These are phyloP conservation scores for Metschnikowia henanensis DNA, from an alignment of 805 yeast genomes.

Conservation along the genomic window DNA sequence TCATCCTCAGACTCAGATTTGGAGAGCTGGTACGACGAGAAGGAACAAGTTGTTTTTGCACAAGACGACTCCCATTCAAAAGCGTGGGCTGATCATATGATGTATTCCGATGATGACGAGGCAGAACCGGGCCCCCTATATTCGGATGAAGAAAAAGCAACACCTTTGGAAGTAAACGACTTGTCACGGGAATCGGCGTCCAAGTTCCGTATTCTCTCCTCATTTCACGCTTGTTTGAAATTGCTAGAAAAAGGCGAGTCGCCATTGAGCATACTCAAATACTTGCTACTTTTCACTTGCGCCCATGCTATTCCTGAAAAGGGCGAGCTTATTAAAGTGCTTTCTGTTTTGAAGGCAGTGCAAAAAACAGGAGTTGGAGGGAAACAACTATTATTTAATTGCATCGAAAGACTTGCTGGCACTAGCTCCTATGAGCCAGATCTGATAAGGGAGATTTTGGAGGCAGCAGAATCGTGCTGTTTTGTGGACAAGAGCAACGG, in stretches of 20 bases:
- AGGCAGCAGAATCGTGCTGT: not conserved
- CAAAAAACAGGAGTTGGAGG: slow-evolving; percentile 19
- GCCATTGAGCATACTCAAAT: slow-evolving; percentile 24
- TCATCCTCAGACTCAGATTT: not conserved
- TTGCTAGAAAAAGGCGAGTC: slow-evolving; percentile 32
- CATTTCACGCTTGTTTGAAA: slow-evolving; percentile 18
- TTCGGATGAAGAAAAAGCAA: slow-evolving; percentile 7
- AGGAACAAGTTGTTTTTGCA: not conserved
- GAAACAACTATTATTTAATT: slow-evolving; percentile 19
- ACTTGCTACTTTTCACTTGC: slow-evolving; percentile 24
- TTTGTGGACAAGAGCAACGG: not conserved
- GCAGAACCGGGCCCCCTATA: slow-evolving; percentile 16
- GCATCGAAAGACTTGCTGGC: slow-evolving; percentile 24
- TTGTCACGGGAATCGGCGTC: slow-evolving; percentile 6
- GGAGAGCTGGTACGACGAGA: slow-evolving; percentile 10
- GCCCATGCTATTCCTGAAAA: slow-evolving; percentile 19
- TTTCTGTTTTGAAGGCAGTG: slow-evolving; percentile 23
- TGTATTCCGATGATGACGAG: slow-evolving; percentile 28
- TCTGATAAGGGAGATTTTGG: slow-evolving; percentile 1
- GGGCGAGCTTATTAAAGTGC: slow-evolving; percentile 15
- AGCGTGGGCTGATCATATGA: slow-evolving; percentile 27
- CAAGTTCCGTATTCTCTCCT: slow-evolving; percentile 15
- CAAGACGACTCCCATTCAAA: not conserved
- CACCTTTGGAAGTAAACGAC: not conserved
- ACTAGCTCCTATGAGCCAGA: not conserved